phyloP scores from a whole-genome alignment of 2,329 filamentous ascomycete genomes.

The Exophiala sp. region DNA sequence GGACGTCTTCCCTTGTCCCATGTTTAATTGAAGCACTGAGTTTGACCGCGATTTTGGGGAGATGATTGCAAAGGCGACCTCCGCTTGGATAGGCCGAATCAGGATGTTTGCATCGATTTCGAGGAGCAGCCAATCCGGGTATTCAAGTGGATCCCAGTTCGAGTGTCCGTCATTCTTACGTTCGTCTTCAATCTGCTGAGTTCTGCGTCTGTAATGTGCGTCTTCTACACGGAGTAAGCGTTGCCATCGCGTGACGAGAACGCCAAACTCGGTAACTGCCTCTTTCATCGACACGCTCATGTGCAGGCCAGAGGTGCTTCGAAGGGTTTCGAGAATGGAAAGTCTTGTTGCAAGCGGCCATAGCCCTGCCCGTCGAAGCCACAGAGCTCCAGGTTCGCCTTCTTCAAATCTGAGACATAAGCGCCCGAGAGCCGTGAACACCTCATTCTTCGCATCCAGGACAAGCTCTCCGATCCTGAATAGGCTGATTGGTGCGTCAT shows the following conservation, averaged over 20 bases:
- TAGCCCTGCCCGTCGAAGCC: constrained; percentile 1
- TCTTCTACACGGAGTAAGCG: constrained; percentile 29
- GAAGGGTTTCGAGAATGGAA: constrained; percentile 1
- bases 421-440: background rate
- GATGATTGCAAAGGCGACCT: constrained; percentile 58
- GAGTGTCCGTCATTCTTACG: constrained; percentile 51
- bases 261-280: constrained; percentile 28
- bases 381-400: constrained; percentile 4
- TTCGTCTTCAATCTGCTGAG: constrained; percentile 31
- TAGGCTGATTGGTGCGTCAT: background rate
- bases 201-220: constrained; percentile 2
- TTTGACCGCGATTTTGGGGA: constrained; percentile 40
- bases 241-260: constrained; percentile 32
- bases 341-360: constrained; percentile 2
- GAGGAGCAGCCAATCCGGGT: constrained; percentile 61
- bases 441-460: background rate
- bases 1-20: constrained; percentile 68
- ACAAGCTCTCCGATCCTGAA: background rate
- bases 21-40: constrained; percentile 63
- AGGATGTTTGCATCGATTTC: constrained; percentile 62
- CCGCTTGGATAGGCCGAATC: constrained; percentile 58
- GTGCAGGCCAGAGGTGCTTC: background rate
- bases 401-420: background rate
- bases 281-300: constrained; percentile 21
- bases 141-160: constrained; percentile 52